These are phyloP conservation scores for Monilinia polystroma DNA, from an alignment of 2,329 filamentous ascomycete genomes.

Conservation along the genomic window DNA sequence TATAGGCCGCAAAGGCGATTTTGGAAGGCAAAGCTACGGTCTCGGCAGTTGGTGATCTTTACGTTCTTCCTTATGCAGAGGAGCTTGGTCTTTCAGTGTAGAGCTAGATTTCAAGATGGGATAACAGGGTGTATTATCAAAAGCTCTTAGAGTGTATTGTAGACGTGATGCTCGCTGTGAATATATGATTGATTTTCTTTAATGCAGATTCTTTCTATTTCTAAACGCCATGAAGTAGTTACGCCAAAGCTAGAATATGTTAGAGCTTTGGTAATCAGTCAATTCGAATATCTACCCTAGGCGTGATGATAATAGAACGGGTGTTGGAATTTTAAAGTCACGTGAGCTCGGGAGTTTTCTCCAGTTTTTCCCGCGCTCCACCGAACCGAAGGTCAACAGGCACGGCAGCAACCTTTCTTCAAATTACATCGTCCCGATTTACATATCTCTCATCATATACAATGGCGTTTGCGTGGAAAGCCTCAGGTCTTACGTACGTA, in stretches of 20 bases:
- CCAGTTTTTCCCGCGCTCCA: conserved; percentile 19
- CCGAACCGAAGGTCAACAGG: conserved; percentile 28
- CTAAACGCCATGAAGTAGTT: conserved; percentile 3
- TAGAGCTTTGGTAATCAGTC: too few relatives aligned
- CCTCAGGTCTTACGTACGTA: conserved; percentile 73
- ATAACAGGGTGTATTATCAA: conserved; percentile 41
- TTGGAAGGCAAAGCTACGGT: conserved; percentile 87
- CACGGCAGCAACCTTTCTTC: conserved; percentile 27
- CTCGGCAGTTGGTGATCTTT: conserved; percentile 86
- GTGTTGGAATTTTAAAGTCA: neutral
- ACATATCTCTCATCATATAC: conserved; percentile 33
- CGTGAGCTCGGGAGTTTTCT: conserved; percentile 18
- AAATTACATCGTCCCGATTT: conserved; percentile 26
- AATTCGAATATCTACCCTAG: too few relatives aligned
- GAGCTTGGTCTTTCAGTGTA: conserved; percentile 95
- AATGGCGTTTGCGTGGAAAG: conserved; percentile 98
- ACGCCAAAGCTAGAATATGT: neutral
- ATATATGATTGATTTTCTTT: conserved; percentile 35
- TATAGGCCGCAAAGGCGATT: conserved; percentile 80
- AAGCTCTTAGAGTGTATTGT: conserved; percentile 41
- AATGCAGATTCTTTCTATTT: neutral
- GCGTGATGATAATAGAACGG: too few relatives aligned
- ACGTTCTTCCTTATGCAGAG: conserved; percentile 86
- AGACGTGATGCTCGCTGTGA: conserved; percentile 29
- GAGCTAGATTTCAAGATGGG: conserved; percentile 41